These are phyloP conservation scores for Xylariaceae sp. DNA, from an alignment of 2,329 filamentous ascomycete species.

Conservation along the genomic window DNA sequence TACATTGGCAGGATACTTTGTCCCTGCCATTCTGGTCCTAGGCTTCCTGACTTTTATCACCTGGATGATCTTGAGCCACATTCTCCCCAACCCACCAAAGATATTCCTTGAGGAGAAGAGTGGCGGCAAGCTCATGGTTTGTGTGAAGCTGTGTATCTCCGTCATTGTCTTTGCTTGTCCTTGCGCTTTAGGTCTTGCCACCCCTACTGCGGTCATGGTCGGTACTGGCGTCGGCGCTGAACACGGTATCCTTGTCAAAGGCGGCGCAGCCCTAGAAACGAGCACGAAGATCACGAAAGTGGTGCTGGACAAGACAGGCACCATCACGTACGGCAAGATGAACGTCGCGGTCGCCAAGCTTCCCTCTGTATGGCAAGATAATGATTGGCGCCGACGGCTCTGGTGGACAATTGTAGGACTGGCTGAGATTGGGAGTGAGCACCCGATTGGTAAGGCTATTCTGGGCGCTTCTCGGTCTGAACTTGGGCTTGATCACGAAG, in stretches of 20 bases:
- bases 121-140: conserved; percentile 93
- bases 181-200: conserved; percentile 91
- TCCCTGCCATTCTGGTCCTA: conserved; percentile 80
- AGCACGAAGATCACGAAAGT: conserved; percentile 86
- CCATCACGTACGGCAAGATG: conserved; percentile 92
- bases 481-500: conserved; percentile 66
- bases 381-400: conserved; percentile 62
- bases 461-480: conserved; percentile 68
- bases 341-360: conserved; percentile 71
- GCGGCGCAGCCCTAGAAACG: conserved; percentile 83
- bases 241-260: conserved; percentile 96
- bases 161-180: conserved; percentile 98
- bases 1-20: conserved; percentile 85
- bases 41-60: conserved; percentile 78
- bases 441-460: conserved; percentile 90
- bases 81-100: conserved; percentile 74
- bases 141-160: conserved; percentile 93
- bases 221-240: conserved; percentile 95
- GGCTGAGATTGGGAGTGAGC: conserved; percentile 93
- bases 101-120: conserved; percentile 77
- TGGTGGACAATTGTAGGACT: conserved; percentile 97
- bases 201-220: conserved; percentile 97
- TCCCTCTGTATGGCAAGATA: conserved; percentile 62
- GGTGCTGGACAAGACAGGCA: conserved; percentile 94
- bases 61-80: conserved; percentile 94